Conservation (phyloP, 345 rosid genomes). For the Linum tenue region DNA sequence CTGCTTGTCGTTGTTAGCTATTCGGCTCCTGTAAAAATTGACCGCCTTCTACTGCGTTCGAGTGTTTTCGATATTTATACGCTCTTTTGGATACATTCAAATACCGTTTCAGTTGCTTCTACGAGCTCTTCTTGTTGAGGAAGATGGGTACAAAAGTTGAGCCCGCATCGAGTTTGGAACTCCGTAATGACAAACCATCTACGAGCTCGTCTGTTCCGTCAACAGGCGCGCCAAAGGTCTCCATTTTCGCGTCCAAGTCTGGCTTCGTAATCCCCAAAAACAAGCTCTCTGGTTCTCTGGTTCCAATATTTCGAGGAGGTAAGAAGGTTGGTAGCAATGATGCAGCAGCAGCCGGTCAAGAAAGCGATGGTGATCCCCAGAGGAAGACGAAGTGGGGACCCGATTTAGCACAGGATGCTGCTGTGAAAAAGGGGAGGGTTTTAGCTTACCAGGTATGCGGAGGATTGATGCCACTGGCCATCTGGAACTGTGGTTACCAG, state of each 20-base stretch:
- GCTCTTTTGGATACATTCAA: no score
- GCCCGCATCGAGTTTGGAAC: conserved; percentile 22
- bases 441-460: conserved; percentile 76
- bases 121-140: not conserved
- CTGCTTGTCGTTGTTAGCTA: no score
- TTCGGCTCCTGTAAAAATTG: no score
- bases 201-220: conserved; percentile 26
- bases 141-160: conserved; percentile 26
- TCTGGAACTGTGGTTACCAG: not conserved
- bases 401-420: conserved; percentile 57
- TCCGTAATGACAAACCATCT: conserved; percentile 31
- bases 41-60: no score
- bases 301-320: conserved; percentile 54
- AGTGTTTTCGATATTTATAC: no score
- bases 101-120: no score
- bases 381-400: conserved; percentile 89
- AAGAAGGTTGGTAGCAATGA: conserved; percentile 35
- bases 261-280: conserved; percentile 93
- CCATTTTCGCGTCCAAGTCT: conserved; percentile 65
- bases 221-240: conserved; percentile 40
- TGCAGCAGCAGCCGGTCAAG: conserved; percentile 27
- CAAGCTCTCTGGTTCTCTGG: conserved; percentile 73
- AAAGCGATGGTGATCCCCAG: conserved; percentile 29
- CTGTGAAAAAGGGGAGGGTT: conserved; percentile 48
- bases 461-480: not conserved